phyloP scores from a whole-genome alignment of 1,284 basidiomycete genomes.

The Apiotrichum porosum region DNA sequence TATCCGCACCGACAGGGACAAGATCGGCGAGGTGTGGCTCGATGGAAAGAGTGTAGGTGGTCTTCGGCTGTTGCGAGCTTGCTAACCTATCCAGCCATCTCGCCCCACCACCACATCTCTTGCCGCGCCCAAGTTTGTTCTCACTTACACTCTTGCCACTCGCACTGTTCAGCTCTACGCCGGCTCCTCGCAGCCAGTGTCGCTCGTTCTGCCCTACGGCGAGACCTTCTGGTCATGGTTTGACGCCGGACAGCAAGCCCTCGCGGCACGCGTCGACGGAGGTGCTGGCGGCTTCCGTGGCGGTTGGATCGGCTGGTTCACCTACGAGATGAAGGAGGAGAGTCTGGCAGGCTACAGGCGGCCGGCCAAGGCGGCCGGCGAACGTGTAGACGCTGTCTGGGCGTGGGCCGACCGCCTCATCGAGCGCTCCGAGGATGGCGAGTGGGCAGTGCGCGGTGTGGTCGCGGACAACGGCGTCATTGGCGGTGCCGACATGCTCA shows the following conservation, averaged over 20 bases:
- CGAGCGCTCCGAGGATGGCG: constrained; percentile 39
- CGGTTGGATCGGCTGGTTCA: constrained; percentile 55
- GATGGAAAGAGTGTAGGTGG: constrained; percentile 49
- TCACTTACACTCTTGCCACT: constrained; percentile 40
- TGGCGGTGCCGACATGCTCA: constrained; percentile 18
- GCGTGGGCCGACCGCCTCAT: constrained; percentile 49
- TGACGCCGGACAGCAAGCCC: constrained; percentile 25
- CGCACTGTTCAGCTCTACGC: constrained; percentile 24
- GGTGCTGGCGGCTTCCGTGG: constrained; percentile 41
- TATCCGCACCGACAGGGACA: constrained; percentile 28
- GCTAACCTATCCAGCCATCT: constrained; percentile 27
- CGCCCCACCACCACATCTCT: constrained; percentile 44
- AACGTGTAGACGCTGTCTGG: constrained; percentile 42
- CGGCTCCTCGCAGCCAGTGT: constrained; percentile 17
- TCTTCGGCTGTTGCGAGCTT: background rate
- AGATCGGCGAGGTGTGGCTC: constrained; percentile 52
- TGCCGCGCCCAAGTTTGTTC: constrained; percentile 35
- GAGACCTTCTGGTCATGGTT: constrained; percentile 47
- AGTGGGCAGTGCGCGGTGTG: constrained; percentile 51
- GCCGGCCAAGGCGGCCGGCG: constrained; percentile 8
- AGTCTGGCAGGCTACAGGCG: constrained; percentile 43
- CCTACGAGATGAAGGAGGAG: constrained; percentile 56
- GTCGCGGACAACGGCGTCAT: constrained; percentile 17
- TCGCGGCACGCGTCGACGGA: constrained; percentile 7
- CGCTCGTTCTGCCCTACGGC: constrained; percentile 14